These are phyloP conservation scores for Asterochloris erici DNA, from an alignment of 139 green algal species.

Conservation along the genomic window DNA sequence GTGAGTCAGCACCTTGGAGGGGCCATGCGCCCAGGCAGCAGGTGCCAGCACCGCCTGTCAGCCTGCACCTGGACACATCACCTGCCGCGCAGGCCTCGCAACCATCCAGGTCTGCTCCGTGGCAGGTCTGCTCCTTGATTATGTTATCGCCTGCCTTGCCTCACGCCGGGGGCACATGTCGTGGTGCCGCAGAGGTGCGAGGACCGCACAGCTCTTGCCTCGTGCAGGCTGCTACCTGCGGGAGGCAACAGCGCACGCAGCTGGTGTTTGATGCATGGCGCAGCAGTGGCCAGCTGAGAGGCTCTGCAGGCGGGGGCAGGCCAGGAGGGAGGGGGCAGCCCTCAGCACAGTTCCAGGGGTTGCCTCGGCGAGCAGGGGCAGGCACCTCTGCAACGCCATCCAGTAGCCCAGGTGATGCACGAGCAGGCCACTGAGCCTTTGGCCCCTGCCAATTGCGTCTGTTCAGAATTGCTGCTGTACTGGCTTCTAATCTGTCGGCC, in stretches of 20 bases:
- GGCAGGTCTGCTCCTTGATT: no score
- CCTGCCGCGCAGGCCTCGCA: no score
- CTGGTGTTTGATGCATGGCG: no score
- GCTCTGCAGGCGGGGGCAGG: background rate
- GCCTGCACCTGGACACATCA: background rate
- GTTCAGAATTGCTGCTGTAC: background rate
- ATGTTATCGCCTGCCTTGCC: no score
- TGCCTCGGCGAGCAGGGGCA: background rate
- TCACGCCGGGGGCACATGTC: no score
- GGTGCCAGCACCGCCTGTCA: background rate
- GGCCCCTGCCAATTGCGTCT: background rate
- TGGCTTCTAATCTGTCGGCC: background rate
- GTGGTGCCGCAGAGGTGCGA: no score
- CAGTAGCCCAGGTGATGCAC: background rate
- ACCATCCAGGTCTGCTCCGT: no score
- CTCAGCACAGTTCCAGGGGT: background rate
- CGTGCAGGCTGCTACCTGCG: no score
- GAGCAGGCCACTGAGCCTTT: background rate
- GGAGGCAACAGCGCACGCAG: no score
- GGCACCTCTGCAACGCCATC: background rate
- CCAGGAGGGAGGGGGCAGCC: background rate
- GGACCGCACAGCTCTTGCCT: no score
- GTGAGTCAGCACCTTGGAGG: no score
- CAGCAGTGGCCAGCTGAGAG: background rate
- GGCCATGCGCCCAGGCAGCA: background rate